Conservation (phyloP, 1,139 yeast genomes). For the Blastobotrys ciferrii region DNA sequence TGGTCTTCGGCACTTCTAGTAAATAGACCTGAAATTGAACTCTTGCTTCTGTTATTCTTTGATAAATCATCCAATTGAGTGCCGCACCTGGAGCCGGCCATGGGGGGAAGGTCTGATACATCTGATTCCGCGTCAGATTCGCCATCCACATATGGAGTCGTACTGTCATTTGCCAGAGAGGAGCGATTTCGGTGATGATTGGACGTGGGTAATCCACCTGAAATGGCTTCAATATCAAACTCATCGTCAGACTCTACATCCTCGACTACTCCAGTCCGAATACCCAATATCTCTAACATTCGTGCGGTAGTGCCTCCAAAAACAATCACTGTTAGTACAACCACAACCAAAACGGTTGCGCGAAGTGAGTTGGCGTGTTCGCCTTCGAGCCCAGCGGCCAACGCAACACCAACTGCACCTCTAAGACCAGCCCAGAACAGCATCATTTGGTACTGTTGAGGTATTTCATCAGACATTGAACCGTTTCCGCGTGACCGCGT, state of each 20-base stretch:
- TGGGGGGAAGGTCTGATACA: constrained; percentile 35
- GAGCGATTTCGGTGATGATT: constrained; percentile 1
- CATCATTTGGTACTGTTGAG: constrained; percentile 97
- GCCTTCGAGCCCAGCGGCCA: constrained; percentile 96
- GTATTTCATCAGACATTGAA: constrained; percentile 79
- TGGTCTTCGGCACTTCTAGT: constrained; percentile 63
- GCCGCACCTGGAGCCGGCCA: constrained; percentile 24
- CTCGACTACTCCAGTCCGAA: constrained; percentile 85
- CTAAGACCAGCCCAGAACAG: constrained; percentile 99
- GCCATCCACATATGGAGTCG: constrained; percentile 19
- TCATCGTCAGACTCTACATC: constrained; percentile 88
- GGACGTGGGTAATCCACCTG: constrained; percentile 19
- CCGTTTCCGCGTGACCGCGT: constrained; percentile 29
- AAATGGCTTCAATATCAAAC: constrained; percentile 83
- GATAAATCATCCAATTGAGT: constrained; percentile 21
- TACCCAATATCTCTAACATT: constrained; percentile 92
- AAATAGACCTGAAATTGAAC: constrained; percentile 41
- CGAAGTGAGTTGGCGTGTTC: constrained; percentile 84
- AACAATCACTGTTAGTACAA: constrained; percentile 89
- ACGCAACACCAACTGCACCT: constrained; percentile 99
- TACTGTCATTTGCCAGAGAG: not conserved
- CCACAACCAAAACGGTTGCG: constrained; percentile 95
- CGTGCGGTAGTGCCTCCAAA: constrained; percentile 99
- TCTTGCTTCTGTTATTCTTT: constrained; percentile 14
- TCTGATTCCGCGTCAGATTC: constrained; percentile 31